A percentile compares a stretch with the other conserved stretches of the same genome.
Conservation (phyloP, 129 eudicot species). For the Mikania micrantha region DNA sequence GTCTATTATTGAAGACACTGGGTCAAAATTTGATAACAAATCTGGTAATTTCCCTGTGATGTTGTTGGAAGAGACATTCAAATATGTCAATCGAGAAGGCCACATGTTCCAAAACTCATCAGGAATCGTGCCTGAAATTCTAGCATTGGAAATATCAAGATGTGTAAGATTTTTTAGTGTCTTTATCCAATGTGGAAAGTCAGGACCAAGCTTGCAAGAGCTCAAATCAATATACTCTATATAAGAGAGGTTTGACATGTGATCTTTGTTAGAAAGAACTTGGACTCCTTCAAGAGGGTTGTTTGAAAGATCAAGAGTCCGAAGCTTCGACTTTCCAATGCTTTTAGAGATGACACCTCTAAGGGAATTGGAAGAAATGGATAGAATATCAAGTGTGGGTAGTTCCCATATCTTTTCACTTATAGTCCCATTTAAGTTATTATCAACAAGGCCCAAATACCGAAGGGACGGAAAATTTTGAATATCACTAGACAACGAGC, state of each 20-base stretch:
- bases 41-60: not conserved
- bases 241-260: not conserved
- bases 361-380: not conserved
- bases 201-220: conserved; percentile 2
- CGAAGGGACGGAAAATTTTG: not conserved
- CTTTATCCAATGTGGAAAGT: not conserved
- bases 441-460: not conserved
- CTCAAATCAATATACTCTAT: not conserved
- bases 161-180: not conserved
- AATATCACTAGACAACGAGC: not conserved
- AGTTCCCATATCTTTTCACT: conserved; percentile 9
- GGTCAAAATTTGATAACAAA: not conserved
- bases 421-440: not conserved
- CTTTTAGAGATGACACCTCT: not conserved
- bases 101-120: not conserved
- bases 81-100: not conserved
- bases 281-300: not conserved
- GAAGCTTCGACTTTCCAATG: not conserved
- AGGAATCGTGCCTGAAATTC: not conserved
- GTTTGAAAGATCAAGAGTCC: not conserved
- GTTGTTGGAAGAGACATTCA: not conserved
- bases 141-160: not conserved
- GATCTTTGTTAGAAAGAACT: not conserved
- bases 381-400: not conserved
- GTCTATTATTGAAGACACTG: not conserved